phyloP scores from a whole-genome alignment of 352 stramenopile genomes.

The Phytophthora tubulina region DNA sequence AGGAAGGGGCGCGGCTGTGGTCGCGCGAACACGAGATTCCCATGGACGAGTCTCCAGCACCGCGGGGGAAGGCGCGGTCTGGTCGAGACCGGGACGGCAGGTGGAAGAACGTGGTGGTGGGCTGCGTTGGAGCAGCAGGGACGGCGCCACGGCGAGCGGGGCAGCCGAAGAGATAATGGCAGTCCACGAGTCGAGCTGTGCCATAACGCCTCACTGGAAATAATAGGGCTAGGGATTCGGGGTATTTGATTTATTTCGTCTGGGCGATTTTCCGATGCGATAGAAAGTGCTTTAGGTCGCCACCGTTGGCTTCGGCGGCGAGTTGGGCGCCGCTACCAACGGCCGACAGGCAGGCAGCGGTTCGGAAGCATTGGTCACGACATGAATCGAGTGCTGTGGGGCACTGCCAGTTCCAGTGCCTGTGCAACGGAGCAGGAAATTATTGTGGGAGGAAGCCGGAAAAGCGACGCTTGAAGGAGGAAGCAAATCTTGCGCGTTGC shows the following conservation, averaged over 20 bases:
- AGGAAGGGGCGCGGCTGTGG: constrained; percentile 33
- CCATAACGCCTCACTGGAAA: constrained; percentile 44
- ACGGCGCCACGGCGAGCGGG: constrained; percentile 5
- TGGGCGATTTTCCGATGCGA: constrained; percentile 12
- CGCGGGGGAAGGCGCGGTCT: constrained; percentile 27
- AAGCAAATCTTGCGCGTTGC: neutral
- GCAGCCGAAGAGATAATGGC: constrained; percentile 18
- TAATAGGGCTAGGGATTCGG: constrained; percentile 32
- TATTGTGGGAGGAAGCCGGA: constrained; percentile 1
- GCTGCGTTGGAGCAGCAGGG: constrained; percentile 7
- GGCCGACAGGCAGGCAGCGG: neutral
- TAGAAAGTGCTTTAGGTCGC: constrained; percentile 21
- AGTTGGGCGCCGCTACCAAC: too few relatives aligned
- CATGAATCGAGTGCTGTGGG: constrained; percentile 9
- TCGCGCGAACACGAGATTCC: constrained; percentile 54
- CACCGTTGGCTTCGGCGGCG: neutral
- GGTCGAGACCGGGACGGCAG: constrained; percentile 15
- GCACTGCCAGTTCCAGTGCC: neutral
- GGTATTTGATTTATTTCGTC: constrained; percentile 50
- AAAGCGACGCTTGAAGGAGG: neutral
- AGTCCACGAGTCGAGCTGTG: constrained; percentile 8
- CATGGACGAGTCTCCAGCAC: constrained; percentile 42
- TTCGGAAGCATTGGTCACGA: neutral
- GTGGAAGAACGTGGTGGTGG: constrained; percentile 35
- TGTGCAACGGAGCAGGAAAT: neutral